Evolutionary conservation across 2,329 filamentous ascomycete species (phyloP), one percentile per base, ranked within the genome.

Genomic region (Xylariaceae sp.): DNA sequence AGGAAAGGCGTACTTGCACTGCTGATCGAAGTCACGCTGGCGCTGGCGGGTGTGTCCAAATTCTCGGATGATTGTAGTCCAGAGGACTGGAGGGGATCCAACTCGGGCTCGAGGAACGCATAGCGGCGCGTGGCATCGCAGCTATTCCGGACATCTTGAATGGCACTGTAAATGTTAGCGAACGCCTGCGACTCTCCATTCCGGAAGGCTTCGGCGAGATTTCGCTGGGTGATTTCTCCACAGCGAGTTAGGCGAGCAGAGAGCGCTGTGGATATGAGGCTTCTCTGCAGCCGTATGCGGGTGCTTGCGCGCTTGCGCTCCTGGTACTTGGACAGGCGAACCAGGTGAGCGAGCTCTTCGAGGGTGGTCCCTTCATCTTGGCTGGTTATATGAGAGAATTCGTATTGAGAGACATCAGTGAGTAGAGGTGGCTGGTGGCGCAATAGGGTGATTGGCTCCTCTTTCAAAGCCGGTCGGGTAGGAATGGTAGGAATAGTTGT

Each of bases 121-220:
- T 81, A 87, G 45, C 81, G 79, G 44, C 82, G 76, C 32, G 81
- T 80, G 52, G 83, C 81, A 53, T 88, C 82, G 66, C 84, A 87
- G 57, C 85, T 88, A 63, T 81, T 83, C 59, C 85, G 79, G 48
- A 90, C 84, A 68, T 90, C 83, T 63, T 89, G 83, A 44, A 91
- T 76, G 43, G 86, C 85, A 71, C 83, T 84, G 63, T 87, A 89
- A 33, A 93, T 67, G 48, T 73, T 76, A 29, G 81, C 78, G 70
- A 93, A 93, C 46, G 73, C 77, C 57, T 83, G 83, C 68, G 88
- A 88, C 65, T 93, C 85, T 59, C 89, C 87, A 38, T 78, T 79
- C 46, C 85, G 80, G 64, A 91, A 89, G 64, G 78, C 81, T 53
- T 91, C 86, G 52, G 87, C 84, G 54, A 93, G 69, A 52, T 84